A percentile compares a stretch with the other conserved stretches of the same genome.
These are phyloP conservation scores for Symbiodinium pilosum DNA, from an alignment of 73 alveolate species.

Conservation along the genomic window DNA sequence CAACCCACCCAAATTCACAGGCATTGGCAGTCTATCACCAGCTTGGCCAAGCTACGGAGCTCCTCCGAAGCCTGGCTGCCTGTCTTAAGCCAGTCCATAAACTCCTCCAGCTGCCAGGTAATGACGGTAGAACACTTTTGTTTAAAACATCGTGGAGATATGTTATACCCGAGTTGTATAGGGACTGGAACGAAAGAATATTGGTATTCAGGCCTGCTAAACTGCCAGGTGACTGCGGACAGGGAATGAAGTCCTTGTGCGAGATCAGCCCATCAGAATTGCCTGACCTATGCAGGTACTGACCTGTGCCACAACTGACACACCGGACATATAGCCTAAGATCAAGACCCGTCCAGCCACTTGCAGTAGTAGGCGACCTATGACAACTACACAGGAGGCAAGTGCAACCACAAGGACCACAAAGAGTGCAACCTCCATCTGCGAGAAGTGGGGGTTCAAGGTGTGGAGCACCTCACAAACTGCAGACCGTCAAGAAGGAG, in stretches of 20 bases:
- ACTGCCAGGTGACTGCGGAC: too few relatives aligned
- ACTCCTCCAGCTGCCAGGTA: not conserved
- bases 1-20: not conserved
- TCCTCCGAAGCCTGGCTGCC: not conserved
- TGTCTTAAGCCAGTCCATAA: not conserved
- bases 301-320: too few relatives aligned
- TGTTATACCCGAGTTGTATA: not conserved
- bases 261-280: not conserved
- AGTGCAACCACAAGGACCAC: too few relatives aligned
- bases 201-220: too few relatives aligned
- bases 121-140: too few relatives aligned
- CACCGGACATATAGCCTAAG: not conserved
- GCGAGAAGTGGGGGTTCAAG: not conserved
- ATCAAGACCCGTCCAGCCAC: not conserved
- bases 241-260: not conserved
- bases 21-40: not conserved
- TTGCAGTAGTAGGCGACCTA: not conserved
- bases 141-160: too few relatives aligned
- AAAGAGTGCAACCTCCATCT: not conserved
- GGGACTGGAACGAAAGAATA: not conserved
- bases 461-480: conserved; percentile 1
- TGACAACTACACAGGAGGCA: too few relatives aligned
- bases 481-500: not conserved
- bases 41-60: not conserved
- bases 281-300: not conserved